phyloP scores from a whole-genome alignment of 306 rosid species.

The Rosa rugosa region DNA sequence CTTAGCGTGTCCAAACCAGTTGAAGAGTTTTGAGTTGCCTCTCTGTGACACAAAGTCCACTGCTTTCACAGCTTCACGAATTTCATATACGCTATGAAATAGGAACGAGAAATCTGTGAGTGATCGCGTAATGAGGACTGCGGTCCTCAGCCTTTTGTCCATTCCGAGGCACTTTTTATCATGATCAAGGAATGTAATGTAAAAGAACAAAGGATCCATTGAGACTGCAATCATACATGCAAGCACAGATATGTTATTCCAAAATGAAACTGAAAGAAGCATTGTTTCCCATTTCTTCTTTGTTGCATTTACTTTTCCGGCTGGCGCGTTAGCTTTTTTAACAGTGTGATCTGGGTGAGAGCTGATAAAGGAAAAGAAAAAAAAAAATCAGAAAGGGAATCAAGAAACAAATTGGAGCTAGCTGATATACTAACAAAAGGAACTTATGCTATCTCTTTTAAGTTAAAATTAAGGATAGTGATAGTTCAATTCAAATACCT shows the following conservation, averaged over 20 bases:
- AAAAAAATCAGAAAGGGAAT: background rate
- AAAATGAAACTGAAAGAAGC: background rate
- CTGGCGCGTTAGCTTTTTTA: background rate
- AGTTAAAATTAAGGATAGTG: too few species aligned
- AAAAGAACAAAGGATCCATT: conserved; percentile 23
- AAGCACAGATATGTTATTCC: conserved; percentile 12
- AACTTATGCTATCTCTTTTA: too few species aligned
- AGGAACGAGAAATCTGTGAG: background rate
- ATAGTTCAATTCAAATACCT: too few species aligned
- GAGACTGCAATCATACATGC: conserved; percentile 1
- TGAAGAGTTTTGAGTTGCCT: background rate
- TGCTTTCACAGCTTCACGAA: background rate
- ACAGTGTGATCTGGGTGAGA: background rate
- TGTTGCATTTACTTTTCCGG: background rate
- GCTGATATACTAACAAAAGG: too few species aligned
- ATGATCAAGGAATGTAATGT: conserved; percentile 8
- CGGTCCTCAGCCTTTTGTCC: background rate
- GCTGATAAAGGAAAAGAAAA: background rate
- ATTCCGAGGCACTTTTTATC: background rate
- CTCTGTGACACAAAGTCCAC: background rate
- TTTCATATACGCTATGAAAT: background rate
- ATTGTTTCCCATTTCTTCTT: background rate
- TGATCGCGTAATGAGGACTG: background rate
- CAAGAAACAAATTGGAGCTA: too few species aligned
- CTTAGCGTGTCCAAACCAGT: background rate